Base-by-base conservation (phyloP, 768 basidiomycete species). In the Boletellus ananiceps region DNA sequence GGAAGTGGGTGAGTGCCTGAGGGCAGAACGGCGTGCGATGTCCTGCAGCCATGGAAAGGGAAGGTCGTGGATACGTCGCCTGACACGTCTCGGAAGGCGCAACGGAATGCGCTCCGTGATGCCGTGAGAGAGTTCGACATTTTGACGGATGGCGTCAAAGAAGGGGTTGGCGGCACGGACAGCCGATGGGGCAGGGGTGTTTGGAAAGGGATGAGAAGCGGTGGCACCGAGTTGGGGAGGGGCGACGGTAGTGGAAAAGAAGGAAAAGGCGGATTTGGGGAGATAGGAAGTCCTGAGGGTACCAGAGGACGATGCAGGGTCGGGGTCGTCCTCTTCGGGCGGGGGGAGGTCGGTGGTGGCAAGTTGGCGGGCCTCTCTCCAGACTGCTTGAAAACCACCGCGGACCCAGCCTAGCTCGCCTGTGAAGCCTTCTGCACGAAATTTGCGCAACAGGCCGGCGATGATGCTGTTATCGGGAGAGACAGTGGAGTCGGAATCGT, bases 71-170 rank as follows among this genome's bases (percentile, higher is more conserved):
- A 87, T 77, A 5, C 88, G 75, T 40, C 71, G 69, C 19, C 76
- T 75, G 44, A 82, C 75, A 2, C 70, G 58, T 32, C 67, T 59
- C 2, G 81, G 74, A 14, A 85, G 69, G 40, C 69, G 69, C 45
- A 96, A 80, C 13, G 89, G 83, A 33, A 95, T 94, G 31, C 88
- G 85, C 58, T 93, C 89, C 0, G 84, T 88, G 53, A 82, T 77
- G 7, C 82, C 81, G 31, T 82, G 67, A 2, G 84, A 79, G 19
- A 96, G 80, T 69, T 96, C 93, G 2, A 83, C 64, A 57, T 92
- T 90, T 69, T 93, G 89, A 34, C 88, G 83, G 58, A 98, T 88
- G 59, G 88, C 86, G 68, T 98, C 94, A 57, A 91, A 97, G 72
- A 98, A 98, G 9, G 95, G 95, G 64, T 95, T 97, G 4, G 69